Evolutionary conservation across 2,329 filamentous ascomycete genomes (phyloP).

Genomic region (Macroventuria anomochaeta): DNA sequence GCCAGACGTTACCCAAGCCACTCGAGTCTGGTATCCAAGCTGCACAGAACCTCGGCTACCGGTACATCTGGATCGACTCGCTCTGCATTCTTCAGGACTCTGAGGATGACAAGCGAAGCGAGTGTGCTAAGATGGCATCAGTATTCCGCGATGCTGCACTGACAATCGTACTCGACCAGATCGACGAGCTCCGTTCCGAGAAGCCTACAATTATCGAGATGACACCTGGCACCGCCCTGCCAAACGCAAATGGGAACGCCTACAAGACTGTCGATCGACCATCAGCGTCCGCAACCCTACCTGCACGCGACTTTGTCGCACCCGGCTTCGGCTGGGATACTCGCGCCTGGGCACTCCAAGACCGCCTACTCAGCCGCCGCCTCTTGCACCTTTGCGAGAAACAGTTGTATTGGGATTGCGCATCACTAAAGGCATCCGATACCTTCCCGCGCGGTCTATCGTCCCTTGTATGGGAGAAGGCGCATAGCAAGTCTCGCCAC

Average conservation of each 20-base stretch:
- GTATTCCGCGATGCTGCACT: constrained; percentile 45
- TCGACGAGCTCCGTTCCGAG: constrained; percentile 5
- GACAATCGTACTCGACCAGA: constrained; percentile 39
- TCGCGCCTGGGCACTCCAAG: constrained; percentile 46
- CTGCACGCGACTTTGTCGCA: constrained; percentile 20
- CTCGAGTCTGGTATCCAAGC: constrained; percentile 39
- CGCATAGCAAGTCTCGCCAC: constrained; percentile 27
- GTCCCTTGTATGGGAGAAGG: constrained; percentile 47
- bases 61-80: constrained; percentile 45
- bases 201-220: not conserved
- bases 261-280: not conserved
- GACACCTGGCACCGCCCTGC: not conserved
- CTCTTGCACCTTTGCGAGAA: constrained; percentile 41
- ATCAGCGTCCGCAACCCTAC: constrained; percentile 22
- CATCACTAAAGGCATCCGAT: constrained; percentile 45
- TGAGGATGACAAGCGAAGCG: constrained; percentile 36
- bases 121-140: constrained; percentile 42
- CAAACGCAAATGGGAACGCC: not conserved
- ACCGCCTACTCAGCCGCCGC: constrained; percentile 44
- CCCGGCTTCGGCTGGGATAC: constrained; percentile 45
- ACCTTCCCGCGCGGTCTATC: constrained; percentile 45
- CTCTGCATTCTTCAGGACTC: constrained; percentile 47
- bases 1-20: constrained; percentile 27
- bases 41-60: constrained; percentile 35
- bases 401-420: constrained; percentile 50